Conservation (phyloP, 306 rosid species). For the Sesbania bispinosa region DNA sequence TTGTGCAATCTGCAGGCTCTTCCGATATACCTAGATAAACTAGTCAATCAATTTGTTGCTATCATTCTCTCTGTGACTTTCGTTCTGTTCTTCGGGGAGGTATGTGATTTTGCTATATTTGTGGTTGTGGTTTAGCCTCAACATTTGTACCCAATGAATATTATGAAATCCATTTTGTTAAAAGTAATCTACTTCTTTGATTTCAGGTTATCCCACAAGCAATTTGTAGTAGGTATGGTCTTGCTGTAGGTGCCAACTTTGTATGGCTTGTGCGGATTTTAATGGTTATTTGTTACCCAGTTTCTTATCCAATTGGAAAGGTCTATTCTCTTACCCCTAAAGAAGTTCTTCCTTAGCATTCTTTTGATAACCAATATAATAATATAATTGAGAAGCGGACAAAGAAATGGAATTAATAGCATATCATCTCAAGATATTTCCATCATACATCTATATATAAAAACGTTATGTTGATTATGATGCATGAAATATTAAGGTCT, state of each 20-base stretch:
- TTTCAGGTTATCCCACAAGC: conserved; percentile 96
- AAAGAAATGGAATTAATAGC: not conserved
- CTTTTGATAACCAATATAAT: no score
- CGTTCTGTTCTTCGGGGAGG: conserved; percentile 87
- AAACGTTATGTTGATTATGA: no score
- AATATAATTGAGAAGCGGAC: not conserved
- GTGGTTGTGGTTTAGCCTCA: conserved; percentile 12
- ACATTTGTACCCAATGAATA: conserved; percentile 2
- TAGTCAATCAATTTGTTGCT: conserved; percentile 86
- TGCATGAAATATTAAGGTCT: no score
- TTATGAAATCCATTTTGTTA: not conserved
- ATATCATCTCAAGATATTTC: conserved; percentile 7
- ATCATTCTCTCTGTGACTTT: conserved; percentile 92
- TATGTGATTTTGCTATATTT: conserved; percentile 22
- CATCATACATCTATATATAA: no score
- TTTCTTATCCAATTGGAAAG: conserved; percentile 93
- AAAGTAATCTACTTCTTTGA: not conserved
- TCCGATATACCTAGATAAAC: conserved; percentile 81
- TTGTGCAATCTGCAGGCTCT: conserved; percentile 77
- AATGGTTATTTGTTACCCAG: conserved; percentile 89
- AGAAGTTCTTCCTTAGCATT: no score
- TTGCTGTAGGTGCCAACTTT: conserved; percentile 88
- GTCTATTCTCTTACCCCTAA: no score
- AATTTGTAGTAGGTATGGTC: conserved; percentile 91
- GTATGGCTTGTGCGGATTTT: conserved; percentile 73